Evolutionary conservation across 129 eudicot genomes (phyloP).

Genomic region (Logfia minima): DNA sequence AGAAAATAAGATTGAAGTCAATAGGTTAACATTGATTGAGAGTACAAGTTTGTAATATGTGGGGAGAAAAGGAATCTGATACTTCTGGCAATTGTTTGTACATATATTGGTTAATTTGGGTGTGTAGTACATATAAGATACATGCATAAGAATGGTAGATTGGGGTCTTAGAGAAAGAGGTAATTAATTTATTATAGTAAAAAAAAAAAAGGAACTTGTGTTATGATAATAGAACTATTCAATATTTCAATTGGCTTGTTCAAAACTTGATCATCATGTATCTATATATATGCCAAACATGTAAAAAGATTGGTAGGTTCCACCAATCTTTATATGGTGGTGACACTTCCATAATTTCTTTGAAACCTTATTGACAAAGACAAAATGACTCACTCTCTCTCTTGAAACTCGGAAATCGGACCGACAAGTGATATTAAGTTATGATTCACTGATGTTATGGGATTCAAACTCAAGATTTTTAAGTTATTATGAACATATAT

Average conservation of each 20-base stretch:
- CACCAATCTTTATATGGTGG: constrained; percentile 18
- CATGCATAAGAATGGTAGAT: constrained; percentile 12
- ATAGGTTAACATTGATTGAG: neutral
- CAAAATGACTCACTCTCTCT: neutral
- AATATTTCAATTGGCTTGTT: neutral
- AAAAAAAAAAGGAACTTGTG: neutral
- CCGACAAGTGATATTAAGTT: neutral
- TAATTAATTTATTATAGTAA: neutral
- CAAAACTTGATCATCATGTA: constrained; percentile 4
- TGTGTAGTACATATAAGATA: constrained; percentile 2
- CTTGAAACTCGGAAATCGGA: neutral
- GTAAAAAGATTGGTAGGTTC: constrained; percentile 6
- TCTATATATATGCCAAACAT: constrained; percentile 2
- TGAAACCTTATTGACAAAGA: constrained; percentile 8
- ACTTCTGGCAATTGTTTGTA: constrained; percentile 11
- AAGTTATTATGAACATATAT: neutral
- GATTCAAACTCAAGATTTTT: neutral
- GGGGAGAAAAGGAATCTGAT: constrained; percentile 24
- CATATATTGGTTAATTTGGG: neutral
- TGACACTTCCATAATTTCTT: constrained; percentile 1
- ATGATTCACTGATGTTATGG: neutral
- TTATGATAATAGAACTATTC: neutral
- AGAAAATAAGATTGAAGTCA: constrained; percentile 7
- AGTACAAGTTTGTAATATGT: constrained; percentile 29
- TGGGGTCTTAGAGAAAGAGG: constrained; percentile 9